These are phyloP conservation scores for Agrostemma githago DNA, from an alignment of 148 eudicot genomes.

Conservation along the genomic window DNA sequence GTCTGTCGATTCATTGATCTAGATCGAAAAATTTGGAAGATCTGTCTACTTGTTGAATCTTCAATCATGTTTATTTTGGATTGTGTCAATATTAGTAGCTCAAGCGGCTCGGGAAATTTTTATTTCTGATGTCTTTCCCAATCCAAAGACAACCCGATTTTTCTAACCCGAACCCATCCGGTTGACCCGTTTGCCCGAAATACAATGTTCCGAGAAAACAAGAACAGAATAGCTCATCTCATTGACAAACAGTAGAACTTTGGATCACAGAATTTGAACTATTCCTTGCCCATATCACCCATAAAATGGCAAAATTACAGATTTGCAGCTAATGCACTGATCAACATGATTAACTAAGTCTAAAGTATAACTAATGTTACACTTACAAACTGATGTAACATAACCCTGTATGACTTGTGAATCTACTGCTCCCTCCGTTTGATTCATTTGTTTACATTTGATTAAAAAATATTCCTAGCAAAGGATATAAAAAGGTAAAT, in stretches of 20 bases:
- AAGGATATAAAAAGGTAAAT: too few species aligned
- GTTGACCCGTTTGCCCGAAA: not conserved
- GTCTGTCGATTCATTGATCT: slow-evolving; percentile 8
- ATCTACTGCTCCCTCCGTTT: not conserved
- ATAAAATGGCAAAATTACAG: not conserved
- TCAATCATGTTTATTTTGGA: not conserved
- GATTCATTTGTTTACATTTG: too few species aligned
- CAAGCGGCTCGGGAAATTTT: not conserved
- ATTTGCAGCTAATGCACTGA: not conserved
- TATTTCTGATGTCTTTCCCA: too few species aligned
- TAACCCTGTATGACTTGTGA: not conserved
- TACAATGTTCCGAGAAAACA: too few species aligned
- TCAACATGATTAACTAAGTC: slow-evolving; percentile 5
- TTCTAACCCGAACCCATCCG: too few species aligned
- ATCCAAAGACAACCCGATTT: too few species aligned
- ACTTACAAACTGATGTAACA: slow-evolving; percentile 12
- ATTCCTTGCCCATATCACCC: too few species aligned
- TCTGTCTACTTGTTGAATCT: slow-evolving; percentile 19
- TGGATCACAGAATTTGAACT: not conserved
- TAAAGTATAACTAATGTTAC: too few species aligned
- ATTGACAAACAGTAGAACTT: not conserved
- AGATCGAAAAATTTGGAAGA: not conserved
- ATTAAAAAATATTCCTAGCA: too few species aligned
- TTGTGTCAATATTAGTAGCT: too few species aligned
- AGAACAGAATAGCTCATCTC: too few species aligned